phyloP scores from a whole-genome alignment of 1,284 basidiomycete species.

The Wolfiporia cocos region DNA sequence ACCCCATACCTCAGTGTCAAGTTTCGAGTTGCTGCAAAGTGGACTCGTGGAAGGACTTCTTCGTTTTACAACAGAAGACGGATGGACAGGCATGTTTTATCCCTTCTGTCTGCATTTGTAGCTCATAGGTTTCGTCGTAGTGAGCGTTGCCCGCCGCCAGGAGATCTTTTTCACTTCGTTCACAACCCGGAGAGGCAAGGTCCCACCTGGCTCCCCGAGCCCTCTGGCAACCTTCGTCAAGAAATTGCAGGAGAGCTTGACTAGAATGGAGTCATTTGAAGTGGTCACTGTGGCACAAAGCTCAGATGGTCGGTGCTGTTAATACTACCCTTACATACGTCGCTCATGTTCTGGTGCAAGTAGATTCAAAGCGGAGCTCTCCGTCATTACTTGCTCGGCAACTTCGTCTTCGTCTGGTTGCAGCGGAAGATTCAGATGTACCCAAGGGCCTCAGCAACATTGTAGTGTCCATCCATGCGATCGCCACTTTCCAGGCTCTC shows the following conservation, averaged over 20 bases:
- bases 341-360: conserved; percentile 1
- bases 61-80: conserved; percentile 71
- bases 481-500: conserved; percentile 92
- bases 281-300: conserved; percentile 82
- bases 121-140: conserved; percentile 30
- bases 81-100: conserved; percentile 41
- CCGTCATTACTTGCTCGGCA: conserved; percentile 85
- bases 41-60: conserved; percentile 88
- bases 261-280: conserved; percentile 91
- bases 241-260: conserved; percentile 90
- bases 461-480: conserved; percentile 93
- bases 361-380: conserved; percentile 82
- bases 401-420: conserved; percentile 81
- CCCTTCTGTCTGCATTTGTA: not conserved
- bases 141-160: conserved; percentile 51
- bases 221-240: conserved; percentile 84
- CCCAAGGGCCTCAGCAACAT: conserved; percentile 84
- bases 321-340: conserved; percentile 5
- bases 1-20: conserved; percentile 79
- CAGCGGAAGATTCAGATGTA: conserved; percentile 82
- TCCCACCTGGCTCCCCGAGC: conserved; percentile 39
- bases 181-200: conserved; percentile 46
- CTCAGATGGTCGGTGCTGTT: conserved; percentile 54
- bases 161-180: conserved; percentile 75
- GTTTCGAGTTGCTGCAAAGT: conserved; percentile 93